A percentile compares a stretch with the other conserved stretches of the same genome.
phyloP scores from a whole-genome alignment of 1,284 basidiomycete species.

The Boletus smithii region DNA sequence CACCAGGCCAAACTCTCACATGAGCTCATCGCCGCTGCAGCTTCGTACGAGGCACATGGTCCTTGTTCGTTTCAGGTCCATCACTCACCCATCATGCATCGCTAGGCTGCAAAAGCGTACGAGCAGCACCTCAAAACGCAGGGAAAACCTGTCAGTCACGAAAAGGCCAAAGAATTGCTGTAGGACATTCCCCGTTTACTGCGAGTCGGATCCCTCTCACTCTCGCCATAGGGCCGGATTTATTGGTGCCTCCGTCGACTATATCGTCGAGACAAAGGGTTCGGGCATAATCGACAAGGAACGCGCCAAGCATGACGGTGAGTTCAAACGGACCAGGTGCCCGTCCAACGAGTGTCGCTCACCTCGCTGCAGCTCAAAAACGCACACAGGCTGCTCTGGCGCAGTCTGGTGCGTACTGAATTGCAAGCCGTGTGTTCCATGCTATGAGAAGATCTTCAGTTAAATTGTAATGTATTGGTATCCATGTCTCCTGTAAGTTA shows the following conservation, averaged over 20 bases:
- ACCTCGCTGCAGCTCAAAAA: constrained; percentile 16
- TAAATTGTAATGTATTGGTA: constrained; percentile 12
- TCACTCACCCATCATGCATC: neutral
- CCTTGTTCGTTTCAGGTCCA: neutral
- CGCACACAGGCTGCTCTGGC: constrained; percentile 7
- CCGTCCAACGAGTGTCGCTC: neutral
- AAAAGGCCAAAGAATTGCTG: constrained; percentile 27
- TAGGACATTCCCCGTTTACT: constrained; percentile 8
- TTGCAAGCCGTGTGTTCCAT: neutral
- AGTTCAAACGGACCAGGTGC: constrained; percentile 1
- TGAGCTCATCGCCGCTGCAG: constrained; percentile 27
- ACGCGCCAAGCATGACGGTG: constrained; percentile 21
- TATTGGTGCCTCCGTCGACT: constrained; percentile 27
- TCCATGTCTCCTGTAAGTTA: constrained; percentile 23
- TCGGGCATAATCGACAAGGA: constrained; percentile 19
- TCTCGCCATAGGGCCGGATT: constrained; percentile 22
- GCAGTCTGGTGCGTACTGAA: constrained; percentile 18
- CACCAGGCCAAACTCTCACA: constrained; percentile 29
- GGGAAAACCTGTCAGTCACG: constrained; percentile 25
- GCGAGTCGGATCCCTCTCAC: neutral
- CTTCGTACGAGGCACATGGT: constrained; percentile 24
- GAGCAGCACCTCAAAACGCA: constrained; percentile 18
- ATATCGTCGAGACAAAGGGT: constrained; percentile 26
- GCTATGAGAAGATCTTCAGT: neutral
- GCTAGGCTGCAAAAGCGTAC: constrained; percentile 32